Percentiles rank a stretch among this genome's conserved stretches.
These are phyloP conservation scores for Albizia julibrissin DNA, from an alignment of 306 rosid species.

Conservation along the genomic window DNA sequence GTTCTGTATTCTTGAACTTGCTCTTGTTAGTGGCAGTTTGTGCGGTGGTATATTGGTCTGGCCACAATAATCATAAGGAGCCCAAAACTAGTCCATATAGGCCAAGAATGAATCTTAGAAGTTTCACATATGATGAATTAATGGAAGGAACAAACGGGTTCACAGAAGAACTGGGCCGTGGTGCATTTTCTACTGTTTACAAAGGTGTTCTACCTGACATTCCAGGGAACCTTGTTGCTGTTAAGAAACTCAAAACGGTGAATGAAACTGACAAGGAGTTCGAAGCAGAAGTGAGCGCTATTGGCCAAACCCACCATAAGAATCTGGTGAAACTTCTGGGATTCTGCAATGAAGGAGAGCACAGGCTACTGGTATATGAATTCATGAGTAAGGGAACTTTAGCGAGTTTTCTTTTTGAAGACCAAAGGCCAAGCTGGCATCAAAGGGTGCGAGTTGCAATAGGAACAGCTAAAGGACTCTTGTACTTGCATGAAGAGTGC, in stretches of 20 bases:
- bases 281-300: conserved; percentile 28
- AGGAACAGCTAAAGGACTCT: conserved; percentile 22
- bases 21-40: background rate
- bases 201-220: conserved; percentile 27
- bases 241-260: background rate
- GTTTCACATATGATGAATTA: background rate
- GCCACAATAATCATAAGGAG: background rate
- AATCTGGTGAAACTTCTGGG: conserved; percentile 30
- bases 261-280: conserved; percentile 20
- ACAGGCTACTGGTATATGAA: conserved; percentile 31
- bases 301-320: conserved; percentile 28
- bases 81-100: background rate
- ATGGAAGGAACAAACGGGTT: conserved; percentile 37
- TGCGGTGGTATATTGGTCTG: background rate
- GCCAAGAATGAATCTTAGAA: conserved; percentile 13
- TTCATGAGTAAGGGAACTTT: conserved; percentile 29
- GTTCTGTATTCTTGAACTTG: conserved; percentile 12
- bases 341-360: conserved; percentile 26
- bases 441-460: conserved; percentile 23
- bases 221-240: background rate
- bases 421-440: conserved; percentile 27
- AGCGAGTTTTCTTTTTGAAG: conserved; percentile 22
- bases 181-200: conserved; percentile 36
- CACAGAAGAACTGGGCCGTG: conserved; percentile 38
- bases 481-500: conserved; percentile 33